Conservation (phyloP, 1,284 basidiomycete species). For the Pholiota adiposa region DNA sequence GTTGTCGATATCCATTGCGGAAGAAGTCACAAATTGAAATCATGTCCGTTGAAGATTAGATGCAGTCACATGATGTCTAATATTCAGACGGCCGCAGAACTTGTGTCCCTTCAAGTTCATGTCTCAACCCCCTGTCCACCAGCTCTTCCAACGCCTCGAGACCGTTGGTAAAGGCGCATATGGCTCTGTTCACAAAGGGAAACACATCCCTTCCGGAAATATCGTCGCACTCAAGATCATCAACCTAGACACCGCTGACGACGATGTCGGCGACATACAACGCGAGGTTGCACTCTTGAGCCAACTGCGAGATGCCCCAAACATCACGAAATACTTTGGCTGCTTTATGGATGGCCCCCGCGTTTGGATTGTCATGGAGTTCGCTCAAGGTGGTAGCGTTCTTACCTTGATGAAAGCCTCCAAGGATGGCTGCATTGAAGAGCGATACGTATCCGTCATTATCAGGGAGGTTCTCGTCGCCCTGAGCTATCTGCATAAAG, state of each 20-base stretch:
- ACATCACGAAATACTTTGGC: conserved; percentile 96
- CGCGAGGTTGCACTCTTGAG: conserved; percentile 93
- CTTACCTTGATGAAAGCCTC: conserved; percentile 87
- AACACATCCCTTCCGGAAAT: conserved; percentile 82
- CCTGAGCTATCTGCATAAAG: conserved; percentile 88
- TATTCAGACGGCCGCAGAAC: neutral
- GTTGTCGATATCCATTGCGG: conserved; percentile 64
- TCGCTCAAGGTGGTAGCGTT: conserved; percentile 94
- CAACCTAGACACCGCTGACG: conserved; percentile 95
- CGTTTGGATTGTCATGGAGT: conserved; percentile 99
- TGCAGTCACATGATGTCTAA: conserved; percentile 16
- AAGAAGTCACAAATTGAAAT: neutral
- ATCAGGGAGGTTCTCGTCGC: conserved; percentile 88
- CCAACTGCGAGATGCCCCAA: conserved; percentile 86
- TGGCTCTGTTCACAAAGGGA: conserved; percentile 95
- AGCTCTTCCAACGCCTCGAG: conserved; percentile 60
- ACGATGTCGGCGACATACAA: conserved; percentile 97
- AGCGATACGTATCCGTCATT: conserved; percentile 89
- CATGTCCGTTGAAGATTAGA: conserved; percentile 14
- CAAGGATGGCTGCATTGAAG: conserved; percentile 84
- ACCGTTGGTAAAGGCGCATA: conserved; percentile 94
- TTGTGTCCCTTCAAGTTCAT: conserved; percentile 28
- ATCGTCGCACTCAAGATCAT: conserved; percentile 97
- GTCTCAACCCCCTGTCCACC: conserved; percentile 56
- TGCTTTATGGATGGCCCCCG: conserved; percentile 94